These are phyloP conservation scores for Phytophthora idaei DNA, from an alignment of 352 stramenopile species.

Conservation along the genomic window DNA sequence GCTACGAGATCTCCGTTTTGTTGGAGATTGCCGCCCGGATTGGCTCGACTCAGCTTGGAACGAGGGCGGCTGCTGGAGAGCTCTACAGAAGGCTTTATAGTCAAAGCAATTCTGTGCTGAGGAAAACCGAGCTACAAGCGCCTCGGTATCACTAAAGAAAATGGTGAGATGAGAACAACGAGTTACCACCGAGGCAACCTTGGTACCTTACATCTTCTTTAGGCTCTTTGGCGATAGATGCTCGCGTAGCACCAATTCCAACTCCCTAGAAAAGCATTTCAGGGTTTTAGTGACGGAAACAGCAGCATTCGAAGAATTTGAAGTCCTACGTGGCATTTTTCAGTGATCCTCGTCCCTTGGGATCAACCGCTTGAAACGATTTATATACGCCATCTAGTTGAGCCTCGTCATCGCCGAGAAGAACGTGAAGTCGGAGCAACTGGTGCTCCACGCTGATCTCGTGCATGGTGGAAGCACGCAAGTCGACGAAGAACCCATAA, in stretches of 20 bases:
- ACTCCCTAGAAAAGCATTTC: conserved; percentile 7
- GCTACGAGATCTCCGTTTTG: conserved; percentile 19
- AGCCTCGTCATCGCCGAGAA: conserved; percentile 57
- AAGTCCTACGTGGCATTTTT: conserved; percentile 12
- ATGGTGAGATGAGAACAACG: background rate
- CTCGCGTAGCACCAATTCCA: conserved; percentile 13
- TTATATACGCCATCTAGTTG: conserved; percentile 30
- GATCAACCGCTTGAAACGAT: conserved; percentile 26
- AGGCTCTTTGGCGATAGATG: conserved; percentile 19
- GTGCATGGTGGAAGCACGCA: background rate
- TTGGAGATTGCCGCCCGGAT: conserved; percentile 12
- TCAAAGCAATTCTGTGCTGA: conserved; percentile 20
- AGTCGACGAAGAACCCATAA: background rate
- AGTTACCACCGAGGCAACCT: too few relatives aligned
- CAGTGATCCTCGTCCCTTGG: conserved; percentile 11
- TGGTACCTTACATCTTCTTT: conserved; percentile 24
- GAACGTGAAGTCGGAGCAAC: conserved; percentile 31
- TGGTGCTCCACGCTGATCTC: conserved; percentile 12
- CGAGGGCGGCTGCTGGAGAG: conserved; percentile 17
- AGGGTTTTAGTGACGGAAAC: background rate
- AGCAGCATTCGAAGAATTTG: background rate
- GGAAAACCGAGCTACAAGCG: conserved; percentile 10
- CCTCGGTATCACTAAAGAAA: conserved; percentile 15
- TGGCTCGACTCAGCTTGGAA: conserved; percentile 10
- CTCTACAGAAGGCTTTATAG: conserved; percentile 38